These are phyloP conservation scores for Trapa incisa DNA, from an alignment of 345 rosid species.

Conservation along the genomic window DNA sequence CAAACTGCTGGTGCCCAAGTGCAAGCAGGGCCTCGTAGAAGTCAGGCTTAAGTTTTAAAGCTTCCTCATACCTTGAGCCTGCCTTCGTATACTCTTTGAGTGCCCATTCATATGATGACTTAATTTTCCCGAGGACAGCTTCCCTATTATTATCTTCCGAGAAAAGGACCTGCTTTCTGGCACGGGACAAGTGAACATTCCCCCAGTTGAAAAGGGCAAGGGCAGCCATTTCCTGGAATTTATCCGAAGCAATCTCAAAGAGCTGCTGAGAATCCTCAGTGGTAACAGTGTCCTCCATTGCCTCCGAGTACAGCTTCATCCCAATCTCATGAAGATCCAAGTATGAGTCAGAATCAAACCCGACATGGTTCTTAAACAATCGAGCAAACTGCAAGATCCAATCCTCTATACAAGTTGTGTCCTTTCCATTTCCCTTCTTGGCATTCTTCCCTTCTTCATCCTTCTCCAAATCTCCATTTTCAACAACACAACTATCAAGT, in stretches of 20 bases:
- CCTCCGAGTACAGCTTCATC: constrained; percentile 85
- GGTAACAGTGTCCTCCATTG: constrained; percentile 81
- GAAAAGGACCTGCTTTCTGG: constrained; percentile 57
- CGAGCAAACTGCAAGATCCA: constrained; percentile 93
- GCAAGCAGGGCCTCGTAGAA: constrained; percentile 92
- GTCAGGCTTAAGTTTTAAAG: constrained; percentile 70
- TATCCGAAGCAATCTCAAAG: constrained; percentile 69
- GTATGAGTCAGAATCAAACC: constrained; percentile 88
- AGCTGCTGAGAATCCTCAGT: constrained; percentile 81
- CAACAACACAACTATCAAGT: constrained; percentile 20
- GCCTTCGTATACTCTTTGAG: constrained; percentile 61
- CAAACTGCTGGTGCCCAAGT: constrained; percentile 91
- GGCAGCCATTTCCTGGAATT: constrained; percentile 98
- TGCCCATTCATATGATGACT: constrained; percentile 64
- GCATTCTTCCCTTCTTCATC: constrained; percentile 5
- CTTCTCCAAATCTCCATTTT: constrained; percentile 35
- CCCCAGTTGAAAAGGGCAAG: constrained; percentile 95
- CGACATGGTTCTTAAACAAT: constrained; percentile 84
- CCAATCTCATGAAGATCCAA: constrained; percentile 90
- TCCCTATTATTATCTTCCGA: constrained; percentile 64
- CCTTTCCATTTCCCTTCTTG: constrained; percentile 17
- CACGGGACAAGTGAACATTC: constrained; percentile 80
- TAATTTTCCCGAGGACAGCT: constrained; percentile 36
- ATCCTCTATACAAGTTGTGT: constrained; percentile 40
- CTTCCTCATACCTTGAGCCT: constrained; percentile 63